Evolutionary conservation across 768 basidiomycete species (phyloP).

Genomic region (Chalciporus piperatus): DNA sequence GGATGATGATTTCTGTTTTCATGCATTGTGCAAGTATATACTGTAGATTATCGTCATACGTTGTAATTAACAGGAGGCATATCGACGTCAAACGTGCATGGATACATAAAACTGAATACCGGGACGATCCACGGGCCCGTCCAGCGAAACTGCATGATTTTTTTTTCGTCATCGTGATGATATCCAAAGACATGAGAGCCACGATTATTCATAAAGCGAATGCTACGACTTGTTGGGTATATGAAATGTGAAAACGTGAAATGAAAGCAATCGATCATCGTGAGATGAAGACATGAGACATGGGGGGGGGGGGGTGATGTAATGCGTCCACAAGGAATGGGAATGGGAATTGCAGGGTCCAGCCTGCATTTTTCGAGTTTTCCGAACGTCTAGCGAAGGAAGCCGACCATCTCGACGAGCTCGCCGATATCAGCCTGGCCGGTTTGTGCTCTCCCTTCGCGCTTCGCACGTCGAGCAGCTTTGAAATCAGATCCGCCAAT

Average conservation of each 20-base stretch:
- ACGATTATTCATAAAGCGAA: no score
- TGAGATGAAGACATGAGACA: neutral
- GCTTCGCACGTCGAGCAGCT: constrained; percentile 26
- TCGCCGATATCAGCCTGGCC: constrained; percentile 16
- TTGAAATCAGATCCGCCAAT: constrained; percentile 30
- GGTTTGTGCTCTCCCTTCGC: constrained; percentile 13
- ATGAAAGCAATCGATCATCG: neutral
- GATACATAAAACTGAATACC: no score
- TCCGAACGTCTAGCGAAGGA: constrained; percentile 9
- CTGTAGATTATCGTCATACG: neutral
- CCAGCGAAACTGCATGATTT: no score
- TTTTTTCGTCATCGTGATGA: no score
- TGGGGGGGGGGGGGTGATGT: neutral
- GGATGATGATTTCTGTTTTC: no score
- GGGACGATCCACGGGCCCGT: no score
- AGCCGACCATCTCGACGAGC: constrained; percentile 31
- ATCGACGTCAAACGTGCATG: neutral
- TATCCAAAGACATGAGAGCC: no score
- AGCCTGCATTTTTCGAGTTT: neutral
- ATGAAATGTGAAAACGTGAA: no score
- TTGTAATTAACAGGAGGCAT: neutral
- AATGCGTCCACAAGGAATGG: neutral
- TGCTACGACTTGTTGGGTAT: no score
- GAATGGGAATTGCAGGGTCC: neutral
- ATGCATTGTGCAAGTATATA: no score